phyloP scores from a whole-genome alignment of 163 green algal genomes.

The Scenedesmus sp. region DNA sequence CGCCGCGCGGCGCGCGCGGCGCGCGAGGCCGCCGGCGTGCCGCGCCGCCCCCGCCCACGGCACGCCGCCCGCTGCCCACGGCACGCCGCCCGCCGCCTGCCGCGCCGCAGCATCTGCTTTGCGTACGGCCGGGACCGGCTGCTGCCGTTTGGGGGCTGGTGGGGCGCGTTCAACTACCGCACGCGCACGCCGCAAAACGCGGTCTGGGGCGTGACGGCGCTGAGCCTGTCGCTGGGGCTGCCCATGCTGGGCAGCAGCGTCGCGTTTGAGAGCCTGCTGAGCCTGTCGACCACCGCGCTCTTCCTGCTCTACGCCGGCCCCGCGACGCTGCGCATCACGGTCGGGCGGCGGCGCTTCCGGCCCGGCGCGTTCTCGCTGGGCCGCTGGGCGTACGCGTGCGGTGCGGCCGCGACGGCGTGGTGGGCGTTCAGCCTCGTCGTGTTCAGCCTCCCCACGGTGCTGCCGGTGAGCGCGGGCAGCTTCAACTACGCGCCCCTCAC shows the following conservation, averaged over 20 bases:
- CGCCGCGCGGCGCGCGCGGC: too few relatives aligned
- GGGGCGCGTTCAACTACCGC: constrained; percentile 1
- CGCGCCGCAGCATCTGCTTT: constrained; percentile 35
- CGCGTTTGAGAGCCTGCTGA: constrained; percentile 33
- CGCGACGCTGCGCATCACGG: constrained; percentile 25
- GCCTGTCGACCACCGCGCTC: constrained; percentile 25
- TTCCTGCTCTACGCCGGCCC: constrained; percentile 35
- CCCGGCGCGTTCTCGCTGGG: constrained; percentile 11
- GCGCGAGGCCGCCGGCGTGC: too few relatives aligned
- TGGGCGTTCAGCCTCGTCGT: constrained; percentile 2
- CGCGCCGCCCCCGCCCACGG: too few relatives aligned
- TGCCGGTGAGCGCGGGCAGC: constrained; percentile 1
- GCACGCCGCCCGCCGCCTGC: too few relatives aligned
- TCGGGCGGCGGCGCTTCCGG: constrained; percentile 3
- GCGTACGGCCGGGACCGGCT: constrained; percentile 20
- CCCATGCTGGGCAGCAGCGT: constrained; percentile 19
- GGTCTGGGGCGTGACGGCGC: constrained; percentile 14
- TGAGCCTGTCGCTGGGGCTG: constrained; percentile 9
- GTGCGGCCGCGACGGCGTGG: constrained; percentile 12
- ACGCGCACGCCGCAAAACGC: constrained; percentile 20
- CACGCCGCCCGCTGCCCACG: too few relatives aligned
- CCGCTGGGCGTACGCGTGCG: constrained; percentile 24
- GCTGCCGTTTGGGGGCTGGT: constrained; percentile 7
- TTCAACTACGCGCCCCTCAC: constrained; percentile 28
- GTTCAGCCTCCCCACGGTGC: constrained; percentile 32